Conservation (phyloP, 148 eudicot genomes). For the Rhododendron griersonianum region DNA sequence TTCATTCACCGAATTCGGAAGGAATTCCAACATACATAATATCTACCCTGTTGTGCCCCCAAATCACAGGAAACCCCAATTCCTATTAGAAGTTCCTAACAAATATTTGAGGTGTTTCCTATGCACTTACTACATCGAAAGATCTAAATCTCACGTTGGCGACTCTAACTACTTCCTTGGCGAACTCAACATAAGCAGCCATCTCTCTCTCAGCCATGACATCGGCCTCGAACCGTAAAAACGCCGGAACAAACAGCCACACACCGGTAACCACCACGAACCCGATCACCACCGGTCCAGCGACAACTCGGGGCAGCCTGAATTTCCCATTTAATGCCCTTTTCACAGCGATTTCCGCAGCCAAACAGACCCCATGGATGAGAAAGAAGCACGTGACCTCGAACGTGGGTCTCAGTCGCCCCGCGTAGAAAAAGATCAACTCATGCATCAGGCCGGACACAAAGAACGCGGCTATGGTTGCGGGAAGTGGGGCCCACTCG, state of each 20-base stretch:
- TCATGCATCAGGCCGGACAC: slow-evolving; percentile 28
- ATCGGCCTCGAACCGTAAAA: slow-evolving; percentile 26
- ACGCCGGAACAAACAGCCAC: slow-evolving; percentile 52
- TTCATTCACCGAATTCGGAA: too few species aligned
- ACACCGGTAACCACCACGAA: slow-evolving; percentile 35
- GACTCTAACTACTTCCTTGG: not conserved
- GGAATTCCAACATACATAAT: too few species aligned
- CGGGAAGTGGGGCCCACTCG: not conserved
- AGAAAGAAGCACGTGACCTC: slow-evolving; percentile 14
- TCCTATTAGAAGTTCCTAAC: not conserved
- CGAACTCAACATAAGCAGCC: slow-evolving; percentile 24
- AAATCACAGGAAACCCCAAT: not conserved
- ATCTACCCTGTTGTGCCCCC: too few species aligned
- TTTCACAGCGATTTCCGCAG: slow-evolving; percentile 21
- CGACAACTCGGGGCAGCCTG: slow-evolving; percentile 18
- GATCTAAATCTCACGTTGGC: not conserved
- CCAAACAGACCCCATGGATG: slow-evolving; percentile 13
- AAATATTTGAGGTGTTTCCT: not conserved
- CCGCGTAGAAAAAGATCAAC: slow-evolving; percentile 13
- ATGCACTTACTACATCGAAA: not conserved
- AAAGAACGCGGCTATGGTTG: slow-evolving; percentile 7
- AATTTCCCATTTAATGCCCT: slow-evolving; percentile 8
- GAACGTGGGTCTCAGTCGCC: slow-evolving; percentile 14
- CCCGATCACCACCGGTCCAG: slow-evolving; percentile 23
- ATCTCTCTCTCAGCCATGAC: slow-evolving; percentile 19